Conservation (phyloP, 768 basidiomycete genomes). For the Naganishia randhawae region DNA sequence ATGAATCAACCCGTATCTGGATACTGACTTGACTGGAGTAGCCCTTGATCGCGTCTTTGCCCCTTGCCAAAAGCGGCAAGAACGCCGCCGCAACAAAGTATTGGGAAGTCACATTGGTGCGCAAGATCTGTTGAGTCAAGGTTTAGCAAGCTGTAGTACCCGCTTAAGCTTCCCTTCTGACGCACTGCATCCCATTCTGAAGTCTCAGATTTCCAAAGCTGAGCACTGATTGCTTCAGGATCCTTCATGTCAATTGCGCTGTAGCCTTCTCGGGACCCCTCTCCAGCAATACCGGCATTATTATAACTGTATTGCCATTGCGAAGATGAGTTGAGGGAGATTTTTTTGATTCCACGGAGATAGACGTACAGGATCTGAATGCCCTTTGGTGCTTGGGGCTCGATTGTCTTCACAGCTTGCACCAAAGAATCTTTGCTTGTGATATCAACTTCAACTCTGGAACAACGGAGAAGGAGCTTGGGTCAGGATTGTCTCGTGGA, state of each 20-base stretch:
- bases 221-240: constrained; percentile 34
- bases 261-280: constrained; percentile 40
- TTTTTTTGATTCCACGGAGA: not conserved
- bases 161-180: not conserved
- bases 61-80: constrained; percentile 37
- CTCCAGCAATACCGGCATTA: constrained; percentile 46
- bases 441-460: constrained; percentile 34
- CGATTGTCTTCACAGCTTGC: constrained; percentile 33
- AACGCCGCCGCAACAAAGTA: constrained; percentile 41
- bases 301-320: constrained; percentile 32
- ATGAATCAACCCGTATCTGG: not conserved
- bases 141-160: no score
- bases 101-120: constrained; percentile 15
- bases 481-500: not conserved
- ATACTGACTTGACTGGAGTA: constrained; percentile 35
- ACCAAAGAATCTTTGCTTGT: constrained; percentile 35
- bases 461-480: not conserved
- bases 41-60: constrained; percentile 33
- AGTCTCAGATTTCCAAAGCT: constrained; percentile 35
- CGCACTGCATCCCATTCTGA: constrained; percentile 32
- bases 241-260: constrained; percentile 28
- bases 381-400: constrained; percentile 33
- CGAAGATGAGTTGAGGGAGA: not conserved
- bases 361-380: constrained; percentile 39
- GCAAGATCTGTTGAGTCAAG: not conserved